phyloP scores from a whole-genome alignment of 257 asterid genomes.

The Solanum chmielewskii region DNA sequence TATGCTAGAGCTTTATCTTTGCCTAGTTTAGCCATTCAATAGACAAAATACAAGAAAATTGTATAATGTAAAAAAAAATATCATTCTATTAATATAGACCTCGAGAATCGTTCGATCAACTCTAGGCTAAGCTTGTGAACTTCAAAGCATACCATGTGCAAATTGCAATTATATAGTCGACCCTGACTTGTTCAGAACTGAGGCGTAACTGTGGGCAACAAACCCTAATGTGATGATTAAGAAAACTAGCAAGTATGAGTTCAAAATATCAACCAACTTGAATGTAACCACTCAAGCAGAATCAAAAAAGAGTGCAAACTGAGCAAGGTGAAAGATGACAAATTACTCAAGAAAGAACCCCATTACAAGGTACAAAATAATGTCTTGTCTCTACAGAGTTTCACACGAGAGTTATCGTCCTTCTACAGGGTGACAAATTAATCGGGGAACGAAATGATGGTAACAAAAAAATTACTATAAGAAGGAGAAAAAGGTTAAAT shows the following conservation, averaged over 20 bases:
- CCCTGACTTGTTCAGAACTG: background rate
- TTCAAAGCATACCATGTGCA: background rate
- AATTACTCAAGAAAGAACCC: background rate
- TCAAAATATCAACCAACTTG: background rate
- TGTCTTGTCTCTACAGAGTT: slow-evolving; percentile 6
- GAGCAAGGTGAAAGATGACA: background rate
- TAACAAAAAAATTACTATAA: background rate
- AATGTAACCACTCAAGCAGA: background rate
- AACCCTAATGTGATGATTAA: background rate
- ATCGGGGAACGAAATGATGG: background rate
- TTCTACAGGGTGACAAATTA: background rate
- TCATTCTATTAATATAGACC: background rate
- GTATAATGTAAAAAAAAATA: background rate
- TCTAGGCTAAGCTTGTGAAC: background rate
- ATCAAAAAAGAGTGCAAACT: background rate
- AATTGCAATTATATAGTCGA: background rate
- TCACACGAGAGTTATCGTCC: background rate
- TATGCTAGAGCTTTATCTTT: slow-evolving; percentile 37
- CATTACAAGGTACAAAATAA: background rate
- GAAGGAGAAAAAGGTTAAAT: background rate
- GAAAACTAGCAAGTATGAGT: background rate
- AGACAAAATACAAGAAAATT: background rate
- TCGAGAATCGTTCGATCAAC: background rate
- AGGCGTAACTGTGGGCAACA: background rate
- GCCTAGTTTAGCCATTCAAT: slow-evolving; percentile 10